Evolutionary conservation across 441 rosid genomes (phyloP).

Genomic region (Erodium texanum): DNA sequence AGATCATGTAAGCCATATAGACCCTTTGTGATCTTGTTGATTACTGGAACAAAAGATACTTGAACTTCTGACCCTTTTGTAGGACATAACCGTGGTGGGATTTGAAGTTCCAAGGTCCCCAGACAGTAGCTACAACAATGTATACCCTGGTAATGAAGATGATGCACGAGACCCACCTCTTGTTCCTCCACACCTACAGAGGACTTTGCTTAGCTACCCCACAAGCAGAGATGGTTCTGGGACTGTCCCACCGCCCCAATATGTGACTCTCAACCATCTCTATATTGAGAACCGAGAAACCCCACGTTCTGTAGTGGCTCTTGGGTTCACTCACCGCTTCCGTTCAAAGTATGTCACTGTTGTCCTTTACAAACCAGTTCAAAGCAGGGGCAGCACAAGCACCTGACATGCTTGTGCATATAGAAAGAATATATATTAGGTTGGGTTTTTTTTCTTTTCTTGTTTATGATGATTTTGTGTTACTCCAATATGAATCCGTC

Average conservation of each 20-base stretch:
- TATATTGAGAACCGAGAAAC: constrained; percentile 77
- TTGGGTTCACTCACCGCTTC: constrained; percentile 88
- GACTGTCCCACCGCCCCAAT: constrained; percentile 46
- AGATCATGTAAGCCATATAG: constrained; percentile 39
- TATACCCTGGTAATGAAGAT: constrained; percentile 48
- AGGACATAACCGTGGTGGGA: constrained; percentile 78
- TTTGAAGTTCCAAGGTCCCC: constrained; percentile 87
- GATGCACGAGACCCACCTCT: constrained; percentile 81
- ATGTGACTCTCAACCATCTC: constrained; percentile 73
- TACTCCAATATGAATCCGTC: constrained; percentile 13
- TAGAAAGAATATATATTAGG: constrained; percentile 12
- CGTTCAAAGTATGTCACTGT: constrained; percentile 76
- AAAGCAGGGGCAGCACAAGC: constrained; percentile 53
- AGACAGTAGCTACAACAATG: constrained; percentile 78
- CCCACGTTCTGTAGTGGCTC: constrained; percentile 80
- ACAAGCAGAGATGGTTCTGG: constrained; percentile 39
- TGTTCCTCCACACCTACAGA: constrained; percentile 72
- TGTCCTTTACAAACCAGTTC: constrained; percentile 87
- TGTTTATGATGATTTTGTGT: constrained; percentile 16
- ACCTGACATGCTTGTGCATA: constrained; percentile 25
- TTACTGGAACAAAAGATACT: constrained; percentile 6
- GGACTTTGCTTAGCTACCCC: constrained; percentile 46
- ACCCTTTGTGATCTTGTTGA: constrained; percentile 6
- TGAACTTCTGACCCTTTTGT: constrained; percentile 16
- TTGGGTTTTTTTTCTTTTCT: constrained; percentile 16